Evolutionary conservation across 768 basidiomycete species (phyloP).

Genomic region (Amanita polypyramis): DNA sequence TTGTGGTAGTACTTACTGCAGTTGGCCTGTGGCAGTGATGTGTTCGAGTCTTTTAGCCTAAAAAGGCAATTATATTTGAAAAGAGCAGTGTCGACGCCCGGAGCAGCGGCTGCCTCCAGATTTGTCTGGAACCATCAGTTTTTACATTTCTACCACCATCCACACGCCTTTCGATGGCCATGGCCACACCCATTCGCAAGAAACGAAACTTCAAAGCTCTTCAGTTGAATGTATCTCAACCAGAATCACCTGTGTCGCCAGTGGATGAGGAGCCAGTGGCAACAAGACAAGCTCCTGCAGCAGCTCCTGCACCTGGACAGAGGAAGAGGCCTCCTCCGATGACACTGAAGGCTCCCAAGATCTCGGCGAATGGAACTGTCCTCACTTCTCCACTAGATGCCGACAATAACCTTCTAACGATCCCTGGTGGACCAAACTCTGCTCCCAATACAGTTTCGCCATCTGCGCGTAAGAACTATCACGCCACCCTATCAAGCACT

Average conservation of each 20-base stretch:
- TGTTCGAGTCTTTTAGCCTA: neutral
- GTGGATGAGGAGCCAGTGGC: slow-evolving; percentile 2
- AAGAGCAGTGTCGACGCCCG: neutral
- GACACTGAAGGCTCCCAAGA: slow-evolving; percentile 65
- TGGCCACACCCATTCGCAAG: slow-evolving; percentile 66
- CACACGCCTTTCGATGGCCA: slow-evolving; percentile 8
- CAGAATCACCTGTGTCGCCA: slow-evolving; percentile 25
- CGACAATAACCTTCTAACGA: slow-evolving; percentile 37
- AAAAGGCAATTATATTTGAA: neutral
- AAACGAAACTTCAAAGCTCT: slow-evolving; percentile 89
- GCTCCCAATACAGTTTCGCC: slow-evolving; percentile 41
- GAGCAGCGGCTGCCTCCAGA: neutral
- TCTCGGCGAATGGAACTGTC: slow-evolving; percentile 29
- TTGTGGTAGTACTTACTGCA: too few relatives aligned
- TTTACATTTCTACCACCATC: neutral
- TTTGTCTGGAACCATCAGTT: neutral
- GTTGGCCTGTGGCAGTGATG: too few relatives aligned
- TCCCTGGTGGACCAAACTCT: slow-evolving; percentile 37
- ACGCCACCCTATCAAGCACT: slow-evolving; percentile 71
- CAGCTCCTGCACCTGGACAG: slow-evolving; percentile 21
- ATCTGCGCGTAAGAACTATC: slow-evolving; percentile 53
- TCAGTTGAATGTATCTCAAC: slow-evolving; percentile 51
- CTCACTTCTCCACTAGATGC: slow-evolving; percentile 30
- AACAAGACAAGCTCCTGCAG: slow-evolving; percentile 8
- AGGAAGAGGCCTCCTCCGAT: slow-evolving; percentile 81